phyloP scores from a whole-genome alignment of 2,329 filamentous ascomycete genomes.

The Neofusicoccum sp. region DNA sequence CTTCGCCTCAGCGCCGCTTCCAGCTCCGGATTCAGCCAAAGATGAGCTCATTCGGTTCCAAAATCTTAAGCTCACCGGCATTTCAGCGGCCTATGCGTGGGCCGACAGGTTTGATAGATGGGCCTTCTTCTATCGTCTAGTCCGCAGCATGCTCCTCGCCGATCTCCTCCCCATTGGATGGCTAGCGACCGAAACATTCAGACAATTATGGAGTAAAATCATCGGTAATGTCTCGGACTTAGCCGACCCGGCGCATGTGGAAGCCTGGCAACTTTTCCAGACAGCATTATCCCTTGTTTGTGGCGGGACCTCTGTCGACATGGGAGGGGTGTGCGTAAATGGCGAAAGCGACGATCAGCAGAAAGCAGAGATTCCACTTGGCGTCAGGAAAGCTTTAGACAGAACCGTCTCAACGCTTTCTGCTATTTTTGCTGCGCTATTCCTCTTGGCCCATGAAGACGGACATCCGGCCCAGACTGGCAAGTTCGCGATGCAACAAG shows the following conservation, averaged over 20 bases:
- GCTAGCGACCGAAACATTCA: slow-evolving; percentile 38
- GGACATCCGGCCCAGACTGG: slow-evolving; percentile 27
- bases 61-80: slow-evolving; percentile 27
- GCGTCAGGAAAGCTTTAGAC: slow-evolving; percentile 30
- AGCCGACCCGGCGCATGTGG: slow-evolving; percentile 26
- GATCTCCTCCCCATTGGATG: slow-evolving; percentile 38
- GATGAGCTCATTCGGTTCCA: slow-evolving; percentile 30
- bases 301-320: slow-evolving; percentile 30
- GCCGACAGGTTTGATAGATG: slow-evolving; percentile 30
- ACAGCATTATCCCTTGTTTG: slow-evolving; percentile 28
- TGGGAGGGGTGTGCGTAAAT: slow-evolving; percentile 17
- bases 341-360: slow-evolving; percentile 26
- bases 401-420: slow-evolving; percentile 3
- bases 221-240: slow-evolving; percentile 33
- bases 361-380: slow-evolving; percentile 28
- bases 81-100: slow-evolving; percentile 28
- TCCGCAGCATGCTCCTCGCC: slow-evolving; percentile 34
- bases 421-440: slow-evolving; percentile 14
- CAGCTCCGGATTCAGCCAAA: slow-evolving; percentile 4
- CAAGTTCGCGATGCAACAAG: slow-evolving; percentile 18
- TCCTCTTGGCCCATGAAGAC: slow-evolving; percentile 24
- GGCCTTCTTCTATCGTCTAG: slow-evolving; percentile 34
- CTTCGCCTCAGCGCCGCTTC: neutral
- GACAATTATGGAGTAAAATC: slow-evolving; percentile 34
- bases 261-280: slow-evolving; percentile 32